A percentile compares a stretch with the other conserved stretches of the same genome.
phyloP scores from a whole-genome alignment of 768 basidiomycete species.

The Naematelia encephala region DNA sequence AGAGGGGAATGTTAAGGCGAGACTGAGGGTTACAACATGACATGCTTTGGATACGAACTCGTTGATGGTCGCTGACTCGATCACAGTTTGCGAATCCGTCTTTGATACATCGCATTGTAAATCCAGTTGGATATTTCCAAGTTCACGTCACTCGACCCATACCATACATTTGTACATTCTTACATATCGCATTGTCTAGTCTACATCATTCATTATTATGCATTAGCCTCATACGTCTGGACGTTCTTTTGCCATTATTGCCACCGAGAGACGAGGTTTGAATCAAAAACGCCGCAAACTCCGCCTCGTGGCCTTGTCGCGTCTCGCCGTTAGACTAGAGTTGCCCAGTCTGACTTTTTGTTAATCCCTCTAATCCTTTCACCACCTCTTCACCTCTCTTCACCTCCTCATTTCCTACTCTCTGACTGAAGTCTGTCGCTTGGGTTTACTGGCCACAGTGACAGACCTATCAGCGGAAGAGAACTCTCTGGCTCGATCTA shows the following conservation, averaged over 20 bases:
- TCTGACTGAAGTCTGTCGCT: neutral
- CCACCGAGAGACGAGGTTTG: no score
- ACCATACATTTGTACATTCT: no score
- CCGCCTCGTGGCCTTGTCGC: neutral
- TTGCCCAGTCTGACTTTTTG: neutral
- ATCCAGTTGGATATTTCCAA: no score
- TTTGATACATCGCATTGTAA: no score
- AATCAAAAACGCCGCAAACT: neutral
- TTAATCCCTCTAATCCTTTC: neutral
- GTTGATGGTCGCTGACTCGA: neutral
- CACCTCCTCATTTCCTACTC: neutral
- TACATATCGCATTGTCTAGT: neutral
- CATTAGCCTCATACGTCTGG: no score
- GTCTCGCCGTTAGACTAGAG: neutral
- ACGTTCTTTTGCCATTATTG: no score
- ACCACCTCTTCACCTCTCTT: neutral
- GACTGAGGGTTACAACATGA: neutral
- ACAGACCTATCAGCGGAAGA: no score
- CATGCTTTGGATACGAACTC: neutral
- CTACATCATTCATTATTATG: no score
- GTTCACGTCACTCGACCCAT: no score
- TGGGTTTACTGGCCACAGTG: no score
- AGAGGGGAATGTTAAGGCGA: neutral
- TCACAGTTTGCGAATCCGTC: neutral
- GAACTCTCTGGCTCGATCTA: no score